Conservation (phyloP, 1,284 basidiomycete genomes). For the Somion occarium region DNA sequence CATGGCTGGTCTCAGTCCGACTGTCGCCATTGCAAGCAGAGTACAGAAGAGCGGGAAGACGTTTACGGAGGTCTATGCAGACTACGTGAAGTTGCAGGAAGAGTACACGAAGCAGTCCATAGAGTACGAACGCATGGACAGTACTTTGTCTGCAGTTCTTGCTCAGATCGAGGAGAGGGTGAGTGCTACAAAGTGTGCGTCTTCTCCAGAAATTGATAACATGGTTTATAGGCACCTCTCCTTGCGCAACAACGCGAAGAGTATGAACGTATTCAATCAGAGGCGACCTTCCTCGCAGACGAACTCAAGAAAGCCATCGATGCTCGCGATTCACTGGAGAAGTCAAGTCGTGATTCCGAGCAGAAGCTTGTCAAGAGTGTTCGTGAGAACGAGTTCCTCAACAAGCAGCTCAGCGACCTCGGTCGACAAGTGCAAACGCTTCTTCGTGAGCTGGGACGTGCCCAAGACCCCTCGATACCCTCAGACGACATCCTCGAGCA, state of each 20-base stretch:
- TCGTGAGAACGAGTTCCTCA: constrained; percentile 69
- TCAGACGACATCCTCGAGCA: constrained; percentile 65
- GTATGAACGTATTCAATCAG: constrained; percentile 74
- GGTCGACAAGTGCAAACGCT: constrained; percentile 82
- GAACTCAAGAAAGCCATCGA: constrained; percentile 72
- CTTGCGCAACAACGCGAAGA: constrained; percentile 84
- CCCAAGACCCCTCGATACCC: constrained; percentile 78
- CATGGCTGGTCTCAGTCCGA: constrained; percentile 72
- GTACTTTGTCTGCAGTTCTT: constrained; percentile 67
- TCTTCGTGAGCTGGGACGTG: constrained; percentile 73
- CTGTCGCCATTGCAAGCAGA: constrained; percentile 78
- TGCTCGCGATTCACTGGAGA: constrained; percentile 57
- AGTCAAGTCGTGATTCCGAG: constrained; percentile 47
- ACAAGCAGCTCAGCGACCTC: constrained; percentile 81
- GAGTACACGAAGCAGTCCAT: constrained; percentile 73
- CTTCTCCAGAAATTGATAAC: too few relatives aligned
- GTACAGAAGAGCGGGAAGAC: constrained; percentile 78
- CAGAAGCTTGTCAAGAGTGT: constrained; percentile 60
- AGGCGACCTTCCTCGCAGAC: constrained; percentile 74
- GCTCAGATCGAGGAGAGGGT: constrained; percentile 88
- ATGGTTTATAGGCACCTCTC: constrained; percentile 66
- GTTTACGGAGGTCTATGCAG: constrained; percentile 89
- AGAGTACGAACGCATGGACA: constrained; percentile 80
- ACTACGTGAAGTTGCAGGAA: constrained; percentile 81
- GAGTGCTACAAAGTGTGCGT: too few relatives aligned